Base-by-base conservation (phyloP, 352 stramenopile genomes). In the Phytopythium sindhum region DNA sequence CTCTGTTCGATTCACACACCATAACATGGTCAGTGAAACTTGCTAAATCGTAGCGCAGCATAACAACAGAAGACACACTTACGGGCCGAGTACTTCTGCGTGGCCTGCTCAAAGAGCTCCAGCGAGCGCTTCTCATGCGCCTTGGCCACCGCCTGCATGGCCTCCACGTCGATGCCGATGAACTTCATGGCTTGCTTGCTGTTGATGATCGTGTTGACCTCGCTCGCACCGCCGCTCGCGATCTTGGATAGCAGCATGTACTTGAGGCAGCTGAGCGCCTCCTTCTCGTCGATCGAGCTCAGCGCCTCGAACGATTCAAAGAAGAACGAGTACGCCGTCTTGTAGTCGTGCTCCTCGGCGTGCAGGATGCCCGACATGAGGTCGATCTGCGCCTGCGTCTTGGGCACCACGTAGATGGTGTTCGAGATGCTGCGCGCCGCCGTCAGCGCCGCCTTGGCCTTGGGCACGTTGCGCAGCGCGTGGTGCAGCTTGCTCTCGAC, bases 321-420 rank as follows among this genome's bases (percentile, higher is more conserved):
- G 78, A 99, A 99, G 88, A 99, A 99, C 51, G 97, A 99, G 75
- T 99, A 99, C 14, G 97, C 95, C 21, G 97, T 99, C 79, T 99
- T 98, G 85, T 99, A 99, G 82, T 99, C 98, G 45, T 92, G 84
- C 77, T 99, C 97, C 69, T 99, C 97, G 14, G 93, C 97, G 73
- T 99, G 96, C 37, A 99, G 86, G 45, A 97, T 96, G 42, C 97
- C 97, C 57, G 90, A 98, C 96, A 99, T 99, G 64, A 98, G 88
- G 72, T 99, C 97, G 60, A 97, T 97, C 62, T 96, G 88, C 42
- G 87, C 89, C 75, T 99, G 98, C 35, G 98, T 91, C 44, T 84
- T 81, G 4, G 97, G 97, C 45, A 93, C 81, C 19, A 99, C 96
- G 71, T 99, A 99, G 70, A 99, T 98, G 47, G 96, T 89, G 82